These are phyloP conservation scores for Malassezia vespertilionis DNA, from an alignment of 1,284 basidiomycete genomes.

Conservation along the genomic window DNA sequence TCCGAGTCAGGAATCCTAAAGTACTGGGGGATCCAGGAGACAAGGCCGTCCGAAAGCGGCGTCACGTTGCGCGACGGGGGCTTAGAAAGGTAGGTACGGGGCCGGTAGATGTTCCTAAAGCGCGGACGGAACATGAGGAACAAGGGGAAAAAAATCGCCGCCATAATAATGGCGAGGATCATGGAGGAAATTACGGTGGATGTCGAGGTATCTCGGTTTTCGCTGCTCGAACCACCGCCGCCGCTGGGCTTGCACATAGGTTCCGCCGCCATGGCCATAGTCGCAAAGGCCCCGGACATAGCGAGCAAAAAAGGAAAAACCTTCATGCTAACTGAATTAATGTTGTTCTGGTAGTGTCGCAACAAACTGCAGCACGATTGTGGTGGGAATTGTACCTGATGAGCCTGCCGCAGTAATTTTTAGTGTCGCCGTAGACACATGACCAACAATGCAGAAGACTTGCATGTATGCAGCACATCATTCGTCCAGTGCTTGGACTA, in stretches of 20 bases:
- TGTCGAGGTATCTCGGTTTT: constrained; percentile 31
- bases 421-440: too few species aligned
- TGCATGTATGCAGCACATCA: too few species aligned
- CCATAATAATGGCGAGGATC: constrained; percentile 40
- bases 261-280: constrained; percentile 16
- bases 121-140: constrained; percentile 48
- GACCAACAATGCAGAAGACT: too few species aligned
- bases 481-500: too few species aligned
- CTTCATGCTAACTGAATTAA: constrained; percentile 7
- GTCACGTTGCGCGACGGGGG: constrained; percentile 40
- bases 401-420: too few species aligned
- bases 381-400: too few species aligned
- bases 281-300: constrained; percentile 17
- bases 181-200: constrained; percentile 43
- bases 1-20: constrained; percentile 39
- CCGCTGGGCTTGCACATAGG: constrained; percentile 15
- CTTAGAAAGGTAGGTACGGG: constrained; percentile 44
- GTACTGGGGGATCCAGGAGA: constrained; percentile 48
- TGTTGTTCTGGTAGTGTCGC: too few species aligned
- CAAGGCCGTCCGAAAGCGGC: constrained; percentile 43
- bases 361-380: too few species aligned
- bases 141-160: constrained; percentile 34
- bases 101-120: constrained; percentile 49
- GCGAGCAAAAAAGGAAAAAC: constrained; percentile 18
- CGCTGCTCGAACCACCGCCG: too few species aligned